Conservation (phyloP, 2,329 filamentous ascomycete species). For the Penicillium sp. region DNA sequence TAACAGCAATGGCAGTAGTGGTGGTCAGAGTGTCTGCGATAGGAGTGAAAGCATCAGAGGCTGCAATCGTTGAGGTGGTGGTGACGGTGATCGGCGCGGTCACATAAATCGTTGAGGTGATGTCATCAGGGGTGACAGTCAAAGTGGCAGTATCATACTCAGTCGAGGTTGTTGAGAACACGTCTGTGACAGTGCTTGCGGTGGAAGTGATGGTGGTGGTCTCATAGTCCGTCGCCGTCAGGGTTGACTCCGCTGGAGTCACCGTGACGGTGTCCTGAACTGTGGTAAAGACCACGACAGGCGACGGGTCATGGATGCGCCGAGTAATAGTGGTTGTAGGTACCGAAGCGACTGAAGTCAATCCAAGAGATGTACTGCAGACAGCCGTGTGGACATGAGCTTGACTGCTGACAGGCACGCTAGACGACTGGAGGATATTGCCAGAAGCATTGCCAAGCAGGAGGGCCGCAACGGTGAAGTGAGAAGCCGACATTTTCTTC, state of each 20-base stretch:
- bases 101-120: neutral
- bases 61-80: slow-evolving; percentile 1
- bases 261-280: slow-evolving; percentile 3
- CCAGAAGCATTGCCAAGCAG: neutral
- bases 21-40: slow-evolving; percentile 6
- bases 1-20: neutral
- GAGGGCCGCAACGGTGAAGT: neutral
- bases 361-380: neutral
- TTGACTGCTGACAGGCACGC: neutral
- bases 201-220: slow-evolving; percentile 4
- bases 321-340: slow-evolving; percentile 4
- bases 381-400: neutral
- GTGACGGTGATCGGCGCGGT: neutral
- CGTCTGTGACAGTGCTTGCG: slow-evolving; percentile 1
- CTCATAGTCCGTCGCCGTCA: slow-evolving; percentile 3
- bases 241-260: slow-evolving; percentile 2
- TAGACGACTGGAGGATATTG: neutral
- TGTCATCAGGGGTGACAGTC: neutral
- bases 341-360: neutral
- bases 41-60: neutral
- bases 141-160: slow-evolving; percentile 1
- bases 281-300: slow-evolving; percentile 2
- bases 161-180: slow-evolving; percentile 8
- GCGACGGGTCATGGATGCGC: neutral
- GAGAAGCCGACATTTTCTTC: neutral